Percentiles rank a stretch among this genome's conserved stretches.
Evolutionary conservation across 345 rosid species (phyloP).

Genomic region (Euphorbia pulcherrima): DNA sequence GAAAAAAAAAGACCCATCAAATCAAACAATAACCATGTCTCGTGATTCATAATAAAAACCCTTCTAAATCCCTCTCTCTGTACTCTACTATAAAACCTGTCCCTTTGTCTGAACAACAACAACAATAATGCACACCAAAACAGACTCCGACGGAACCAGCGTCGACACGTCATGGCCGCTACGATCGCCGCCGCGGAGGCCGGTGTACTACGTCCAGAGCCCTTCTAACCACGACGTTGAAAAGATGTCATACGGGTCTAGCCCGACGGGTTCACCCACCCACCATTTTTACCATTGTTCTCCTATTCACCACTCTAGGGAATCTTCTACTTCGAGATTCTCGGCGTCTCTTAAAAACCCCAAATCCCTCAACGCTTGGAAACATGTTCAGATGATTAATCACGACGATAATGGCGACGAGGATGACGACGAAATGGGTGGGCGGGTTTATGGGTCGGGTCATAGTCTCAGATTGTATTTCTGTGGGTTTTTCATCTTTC

Average conservation of each 20-base stretch:
- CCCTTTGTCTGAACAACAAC: no score
- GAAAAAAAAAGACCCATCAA: no score
- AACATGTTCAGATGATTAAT: conserved; percentile 40
- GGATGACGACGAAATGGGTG: conserved; percentile 34
- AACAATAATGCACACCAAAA: conserved; percentile 78
- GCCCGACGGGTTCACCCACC: conserved; percentile 69
- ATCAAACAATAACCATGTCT: no score
- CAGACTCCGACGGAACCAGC: conserved; percentile 89
- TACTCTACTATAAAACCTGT: no score
- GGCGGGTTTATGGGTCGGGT: conserved; percentile 13
- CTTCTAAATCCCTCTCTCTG: no score
- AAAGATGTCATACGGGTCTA: conserved; percentile 92
- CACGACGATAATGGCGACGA: conserved; percentile 26
- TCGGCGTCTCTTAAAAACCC: conserved; percentile 67
- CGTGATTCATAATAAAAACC: no score
- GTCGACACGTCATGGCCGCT: conserved; percentile 62
- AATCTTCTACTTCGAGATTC: conserved; percentile 87
- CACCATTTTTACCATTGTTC: conserved; percentile 84
- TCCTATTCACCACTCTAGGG: conserved; percentile 92
- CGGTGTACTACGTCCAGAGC: conserved; percentile 87
- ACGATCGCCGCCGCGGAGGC: conserved; percentile 48
- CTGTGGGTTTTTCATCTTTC: conserved; percentile 47
- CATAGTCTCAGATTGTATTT: conserved; percentile 54
- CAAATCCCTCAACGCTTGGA: conserved; percentile 48
- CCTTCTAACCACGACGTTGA: conserved; percentile 93